Conservation (phyloP, 2,329 filamentous ascomycete species). For the Xylaria arbuscula region DNA sequence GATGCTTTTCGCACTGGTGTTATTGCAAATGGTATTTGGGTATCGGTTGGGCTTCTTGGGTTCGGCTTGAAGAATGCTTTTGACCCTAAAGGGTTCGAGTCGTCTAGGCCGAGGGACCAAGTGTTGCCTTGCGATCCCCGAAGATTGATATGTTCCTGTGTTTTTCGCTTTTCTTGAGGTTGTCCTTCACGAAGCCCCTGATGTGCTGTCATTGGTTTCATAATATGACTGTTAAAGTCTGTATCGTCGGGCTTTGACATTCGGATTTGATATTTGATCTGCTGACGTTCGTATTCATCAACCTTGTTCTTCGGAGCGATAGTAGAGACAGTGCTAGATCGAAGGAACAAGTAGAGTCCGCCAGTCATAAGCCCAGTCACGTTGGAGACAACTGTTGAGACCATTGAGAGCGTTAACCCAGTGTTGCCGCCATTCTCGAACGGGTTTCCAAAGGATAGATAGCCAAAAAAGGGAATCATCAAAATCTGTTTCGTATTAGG, state of each 20-base stretch:
- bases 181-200: constrained; percentile 49
- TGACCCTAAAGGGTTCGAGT: constrained; percentile 51
- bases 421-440: constrained; percentile 54
- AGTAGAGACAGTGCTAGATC: constrained; percentile 69
- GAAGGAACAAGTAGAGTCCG: constrained; percentile 73
- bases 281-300: constrained; percentile 59
- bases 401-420: constrained; percentile 67
- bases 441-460: constrained; percentile 60
- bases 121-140: constrained; percentile 39
- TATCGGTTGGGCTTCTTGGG: constrained; percentile 49
- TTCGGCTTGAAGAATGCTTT: constrained; percentile 49
- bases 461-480: constrained; percentile 72
- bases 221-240: constrained; percentile 52
- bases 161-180: constrained; percentile 53
- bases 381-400: constrained; percentile 73
- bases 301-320: constrained; percentile 62
- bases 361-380: constrained; percentile 73
- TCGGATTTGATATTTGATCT: constrained; percentile 53
- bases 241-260: constrained; percentile 38
- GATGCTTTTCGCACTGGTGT: constrained; percentile 52
- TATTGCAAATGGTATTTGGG: constrained; percentile 46
- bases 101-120: constrained; percentile 38
- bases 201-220: constrained; percentile 50
- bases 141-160: constrained; percentile 49
- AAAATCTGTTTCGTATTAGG: constrained; percentile 60